Conservation (phyloP, 805 yeast species). For the Nakazawaea sp. region DNA sequence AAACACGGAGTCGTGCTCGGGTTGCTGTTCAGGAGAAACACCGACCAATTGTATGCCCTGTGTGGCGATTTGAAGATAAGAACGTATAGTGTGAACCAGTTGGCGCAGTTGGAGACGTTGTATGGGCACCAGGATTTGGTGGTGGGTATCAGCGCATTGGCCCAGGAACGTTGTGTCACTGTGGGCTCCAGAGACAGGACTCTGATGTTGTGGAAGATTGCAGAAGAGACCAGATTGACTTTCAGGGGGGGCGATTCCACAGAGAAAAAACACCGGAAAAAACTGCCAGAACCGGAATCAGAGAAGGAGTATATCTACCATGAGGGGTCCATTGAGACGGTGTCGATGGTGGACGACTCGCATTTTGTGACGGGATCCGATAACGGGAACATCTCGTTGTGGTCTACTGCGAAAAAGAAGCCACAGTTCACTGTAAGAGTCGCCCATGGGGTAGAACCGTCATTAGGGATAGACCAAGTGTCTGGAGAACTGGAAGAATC, state of each 20-base stretch:
- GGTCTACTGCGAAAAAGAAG: slow-evolving; percentile 89
- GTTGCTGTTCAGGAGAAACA: slow-evolving; percentile 67
- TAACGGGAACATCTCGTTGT: slow-evolving; percentile 82
- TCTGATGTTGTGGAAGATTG: slow-evolving; percentile 93
- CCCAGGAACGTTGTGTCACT: slow-evolving; percentile 87
- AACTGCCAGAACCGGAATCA: slow-evolving; percentile 22
- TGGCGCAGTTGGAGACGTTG: slow-evolving; percentile 82
- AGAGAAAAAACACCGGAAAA: slow-evolving; percentile 33
- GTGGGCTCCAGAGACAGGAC: slow-evolving; percentile 95
- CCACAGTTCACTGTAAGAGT: slow-evolving; percentile 62
- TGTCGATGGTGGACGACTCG: slow-evolving; percentile 85
- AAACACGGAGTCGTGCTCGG: slow-evolving; percentile 68
- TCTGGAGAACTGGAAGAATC: slow-evolving; percentile 40
- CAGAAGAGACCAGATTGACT: slow-evolving; percentile 90
- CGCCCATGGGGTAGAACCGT: slow-evolving; percentile 67
- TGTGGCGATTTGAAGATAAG: slow-evolving; percentile 90
- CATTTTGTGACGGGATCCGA: slow-evolving; percentile 94
- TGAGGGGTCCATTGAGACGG: slow-evolving; percentile 90
- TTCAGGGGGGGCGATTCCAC: slow-evolving; percentile 81
- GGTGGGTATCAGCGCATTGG: slow-evolving; percentile 72
- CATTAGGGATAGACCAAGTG: slow-evolving; percentile 37
- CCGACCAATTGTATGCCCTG: slow-evolving; percentile 85
- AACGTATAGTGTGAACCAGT: slow-evolving; percentile 78
- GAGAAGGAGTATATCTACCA: slow-evolving; percentile 32
- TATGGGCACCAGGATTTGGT: slow-evolving; percentile 96